Base-by-base conservation (phyloP, 2,329 filamentous ascomycete genomes). In the Plenodomus tracheiphilus region DNA sequence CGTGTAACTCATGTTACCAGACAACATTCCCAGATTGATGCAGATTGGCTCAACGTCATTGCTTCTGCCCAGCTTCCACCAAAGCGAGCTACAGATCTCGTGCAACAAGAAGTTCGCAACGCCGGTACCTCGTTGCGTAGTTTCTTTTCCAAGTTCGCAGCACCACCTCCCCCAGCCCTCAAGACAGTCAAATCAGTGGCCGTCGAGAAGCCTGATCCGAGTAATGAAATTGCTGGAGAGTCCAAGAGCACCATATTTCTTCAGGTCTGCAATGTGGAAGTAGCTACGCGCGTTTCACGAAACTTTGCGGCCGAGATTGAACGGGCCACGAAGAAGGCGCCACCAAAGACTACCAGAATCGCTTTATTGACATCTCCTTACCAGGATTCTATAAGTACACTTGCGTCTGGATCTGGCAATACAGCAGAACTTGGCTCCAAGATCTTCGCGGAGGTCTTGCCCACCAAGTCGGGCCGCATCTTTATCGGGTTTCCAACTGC, bases 401-500 rank as follows among this genome's bases (percentile, higher is more conserved):
- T 86, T 49, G 79, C 78, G 19, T 73, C 72, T 13, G 61, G 73
- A 15, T 82, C 80, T 2, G 77, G 76, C 15, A 72, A 70, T 9
- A 76, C 74, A 8, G 73, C 77, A 10, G 76, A 81, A 7, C 84
- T 86, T 52, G 81, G 83, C 2, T 80, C 82, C 1, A 90, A 96
- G 66, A 85, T 99, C 7, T 97, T 99, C 70, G 84, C 88, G 1
- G 94, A 92, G 1, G 92, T 99, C 1, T 75, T 97, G 4, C 94
- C 94, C 2, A 91, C 84, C 48, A 95, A 91, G 70, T 89, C 89
- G 61, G 94, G 94, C 6, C 86, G 90, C 44, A 89, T 99, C 46
- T 99, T 97, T 65, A 99, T 99, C 65, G 94, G 94, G 0, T 99
- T 99, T 66, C 93, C 94, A 2, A 99, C 94, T 1, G 92, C 93